Evolutionary conservation across 208 protist genomes (phyloP), one percentile per base, ranked within the genome.

Genomic region (Spongospora subterranea): DNA sequence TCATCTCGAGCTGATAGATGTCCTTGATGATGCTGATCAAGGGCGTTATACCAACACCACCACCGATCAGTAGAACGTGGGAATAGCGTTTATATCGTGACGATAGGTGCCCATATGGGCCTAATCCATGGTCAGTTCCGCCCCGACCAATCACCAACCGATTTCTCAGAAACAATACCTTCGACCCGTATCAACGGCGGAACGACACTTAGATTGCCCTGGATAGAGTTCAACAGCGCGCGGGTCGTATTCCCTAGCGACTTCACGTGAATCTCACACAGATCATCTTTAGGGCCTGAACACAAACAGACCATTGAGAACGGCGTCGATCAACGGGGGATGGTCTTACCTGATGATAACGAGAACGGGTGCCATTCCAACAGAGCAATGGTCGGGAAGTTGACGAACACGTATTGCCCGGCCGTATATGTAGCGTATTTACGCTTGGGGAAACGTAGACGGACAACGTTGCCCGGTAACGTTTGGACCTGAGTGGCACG

Each of bases 1-100:
- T 39, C 71, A 82, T 82, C 6, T 82, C 71, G 71, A 82, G 71
- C 71, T 82, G 71, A 43, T 82, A 82, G n/a, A 82, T 82, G n/a
- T 82, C 71, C 40, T 82, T 82, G n/a, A 82, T 82, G 71, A 82
- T 82, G n/a, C 35, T 45, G 35, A 82, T 82, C 71, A 82, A 43
- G 6, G 71, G 71, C n/a, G 71, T 82, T 6, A 82, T 35, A 43
- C 71, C 71, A 43, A 82, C 71, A n/a, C 71, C 71, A 43, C 71
- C 71, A 82, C 71, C 71, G 11, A 82, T 6, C 71, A 82, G n/a
- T n/a, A 82, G 17, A 6, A 82, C 71, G n/a, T 82, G 71, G 6
- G 71, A 82, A 43, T 82, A 82, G 6, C 71, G 6, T n/a, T 82
- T 6, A 43, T 82, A 82, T 43, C 71, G 71, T 6, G 17, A 39